Base-by-base conservation (phyloP, 2,329 filamentous ascomycete genomes). In the Talaromyces pinophilus region DNA sequence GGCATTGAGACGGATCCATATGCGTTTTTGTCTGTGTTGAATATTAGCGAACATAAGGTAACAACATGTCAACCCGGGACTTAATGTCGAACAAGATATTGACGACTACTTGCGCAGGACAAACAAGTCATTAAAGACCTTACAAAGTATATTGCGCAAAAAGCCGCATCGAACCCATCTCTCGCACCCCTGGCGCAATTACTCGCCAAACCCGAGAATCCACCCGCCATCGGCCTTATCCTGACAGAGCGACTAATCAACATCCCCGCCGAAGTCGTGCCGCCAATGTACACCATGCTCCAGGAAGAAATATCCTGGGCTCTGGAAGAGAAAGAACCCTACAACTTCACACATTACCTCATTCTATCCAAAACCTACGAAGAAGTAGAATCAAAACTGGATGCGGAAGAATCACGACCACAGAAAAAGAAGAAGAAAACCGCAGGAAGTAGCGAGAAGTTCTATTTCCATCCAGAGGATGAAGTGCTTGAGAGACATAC, bases 401-500 rank as follows among this genome's bases (percentile, higher is more conserved):
- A 94, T 71, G 83, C 86, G 63, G 88, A 90, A 74, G 85, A 86
- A 52, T 81, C 82, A 6, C 81, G 82, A 44, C 85, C 88, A 69
- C 84, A 85, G 72, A 88, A 86, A 80, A 93, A 91, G 80, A 91
- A 90, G 81, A 88, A 86, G 76, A 85, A 79, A 68, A 50, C 63
- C 0, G 22, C 22, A 1, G 73, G 68, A 2, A 75, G 69, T 67
- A 83, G 84, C 62, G 80, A 83, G 8, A 86, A 87, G 40, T 96
- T 93, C 80, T 96, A 93, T 80, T 99, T 98, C 83, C 95, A 99
- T 77, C 90, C 93, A 0, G 95, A 99, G 80, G 95, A 99, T 75
- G 95, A 98, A 82, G 86, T 94, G 62, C 81, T 97, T 72, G 88
- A 95, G 70, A 88, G 88, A 74, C 86, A 94, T 79, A 91, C 92